phyloP scores from a whole-genome alignment of 768 basidiomycete species.

The Naganishia friedmannii region DNA sequence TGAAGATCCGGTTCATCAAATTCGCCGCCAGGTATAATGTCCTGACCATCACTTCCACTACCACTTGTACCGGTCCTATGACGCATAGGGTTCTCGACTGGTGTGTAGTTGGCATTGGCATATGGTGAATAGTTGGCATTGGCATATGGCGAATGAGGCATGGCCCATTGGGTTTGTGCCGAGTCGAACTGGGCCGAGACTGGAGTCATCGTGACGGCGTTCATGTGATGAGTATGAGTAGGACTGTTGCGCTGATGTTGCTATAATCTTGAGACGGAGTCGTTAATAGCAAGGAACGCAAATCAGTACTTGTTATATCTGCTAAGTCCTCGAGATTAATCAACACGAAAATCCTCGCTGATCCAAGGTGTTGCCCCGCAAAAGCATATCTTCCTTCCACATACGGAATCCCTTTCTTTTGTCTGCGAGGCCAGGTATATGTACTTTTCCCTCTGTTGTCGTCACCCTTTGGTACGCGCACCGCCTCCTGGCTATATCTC shows the following conservation, averaged over 20 bases:
- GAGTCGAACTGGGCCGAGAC: not conserved
- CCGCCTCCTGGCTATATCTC: not conserved
- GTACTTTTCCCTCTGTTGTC: not conserved
- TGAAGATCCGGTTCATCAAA: conserved; percentile 8
- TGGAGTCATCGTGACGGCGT: too few relatives aligned
- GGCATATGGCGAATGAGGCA: not conserved
- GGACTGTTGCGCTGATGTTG: too few relatives aligned
- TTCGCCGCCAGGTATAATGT: conserved; percentile 14
- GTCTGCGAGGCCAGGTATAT: not conserved
- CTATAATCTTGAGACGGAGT: not conserved
- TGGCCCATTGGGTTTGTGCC: not conserved
- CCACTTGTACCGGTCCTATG: not conserved
- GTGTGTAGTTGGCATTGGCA: not conserved
- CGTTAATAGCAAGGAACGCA: not conserved
- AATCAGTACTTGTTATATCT: not conserved
- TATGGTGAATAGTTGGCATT: not conserved
- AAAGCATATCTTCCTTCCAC: not conserved
- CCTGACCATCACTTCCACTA: conserved; percentile 1
- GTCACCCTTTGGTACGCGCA: not conserved
- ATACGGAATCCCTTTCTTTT: not conserved
- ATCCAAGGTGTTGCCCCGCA: not conserved
- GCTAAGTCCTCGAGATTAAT: not conserved
- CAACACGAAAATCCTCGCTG: not conserved
- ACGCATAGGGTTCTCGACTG: not conserved
- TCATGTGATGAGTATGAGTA: too few relatives aligned